Evolutionary conservation across 495 filamentous ascomycete genomes (phyloP).

Genomic region (Paragyromitra xinjiangensis): DNA sequence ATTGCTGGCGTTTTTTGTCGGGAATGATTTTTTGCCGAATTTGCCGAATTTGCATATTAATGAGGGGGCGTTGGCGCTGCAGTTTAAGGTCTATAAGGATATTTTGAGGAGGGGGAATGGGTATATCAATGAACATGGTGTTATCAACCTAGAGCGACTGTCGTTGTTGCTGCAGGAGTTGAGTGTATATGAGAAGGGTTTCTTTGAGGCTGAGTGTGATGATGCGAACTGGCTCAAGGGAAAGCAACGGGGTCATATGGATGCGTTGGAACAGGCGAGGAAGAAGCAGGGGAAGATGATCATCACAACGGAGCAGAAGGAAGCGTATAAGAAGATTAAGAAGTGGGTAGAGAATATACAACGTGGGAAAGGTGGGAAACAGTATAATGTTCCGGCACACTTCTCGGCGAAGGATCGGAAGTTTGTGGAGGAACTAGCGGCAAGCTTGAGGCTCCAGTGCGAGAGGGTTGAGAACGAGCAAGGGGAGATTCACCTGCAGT

Average conservation of each 20-base stretch:
- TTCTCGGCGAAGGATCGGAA: constrained; percentile 87
- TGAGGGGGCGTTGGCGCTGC: constrained; percentile 91
- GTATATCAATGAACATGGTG: constrained; percentile 95
- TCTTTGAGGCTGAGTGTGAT: constrained; percentile 89
- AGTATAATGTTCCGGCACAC: constrained; percentile 75
- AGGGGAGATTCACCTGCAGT: constrained; percentile 78
- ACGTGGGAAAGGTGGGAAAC: constrained; percentile 57
- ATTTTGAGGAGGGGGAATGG: constrained; percentile 87
- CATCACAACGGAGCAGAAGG: constrained; percentile 81
- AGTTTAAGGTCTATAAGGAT: constrained; percentile 97
- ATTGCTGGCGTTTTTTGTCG: constrained; percentile 98
- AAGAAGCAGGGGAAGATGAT: constrained; percentile 70
- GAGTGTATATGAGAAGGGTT: constrained; percentile 82
- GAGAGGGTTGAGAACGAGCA: constrained; percentile 79
- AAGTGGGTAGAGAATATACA: constrained; percentile 62
- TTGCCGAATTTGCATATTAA: constrained; percentile 97
- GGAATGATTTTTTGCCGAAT: constrained; percentile 98
- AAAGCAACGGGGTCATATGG: constrained; percentile 73
- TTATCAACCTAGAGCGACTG: constrained; percentile 84
- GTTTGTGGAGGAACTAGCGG: constrained; percentile 88
- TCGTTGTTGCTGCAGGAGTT: constrained; percentile 82
- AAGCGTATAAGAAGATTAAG: constrained; percentile 81
- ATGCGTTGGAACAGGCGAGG: constrained; percentile 69
- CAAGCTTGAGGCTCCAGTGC: constrained; percentile 82
- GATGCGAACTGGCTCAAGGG: constrained; percentile 90